Percentiles rank a stretch among this genome's conserved stretches.
Conservation (phyloP, 257 asterid species). For the Hygrophila difformis region DNA sequence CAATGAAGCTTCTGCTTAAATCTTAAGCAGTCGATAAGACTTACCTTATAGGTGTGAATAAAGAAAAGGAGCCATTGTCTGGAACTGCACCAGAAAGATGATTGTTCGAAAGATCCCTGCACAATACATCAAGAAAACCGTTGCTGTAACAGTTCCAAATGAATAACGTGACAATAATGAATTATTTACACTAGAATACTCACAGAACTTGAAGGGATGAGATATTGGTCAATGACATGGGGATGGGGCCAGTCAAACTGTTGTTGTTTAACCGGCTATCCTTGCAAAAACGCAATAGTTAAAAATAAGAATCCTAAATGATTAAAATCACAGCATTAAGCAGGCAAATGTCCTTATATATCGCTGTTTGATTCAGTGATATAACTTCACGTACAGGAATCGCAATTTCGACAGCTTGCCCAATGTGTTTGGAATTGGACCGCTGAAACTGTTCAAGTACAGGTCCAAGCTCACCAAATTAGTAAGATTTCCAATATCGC, state of each 20-base stretch:
- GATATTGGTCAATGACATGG: constrained; percentile 72
- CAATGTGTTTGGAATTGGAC: constrained; percentile 83
- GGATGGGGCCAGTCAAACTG: constrained; percentile 74
- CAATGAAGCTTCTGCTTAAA: constrained; percentile 2
- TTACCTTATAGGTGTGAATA: constrained; percentile 96
- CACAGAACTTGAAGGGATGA: constrained; percentile 89
- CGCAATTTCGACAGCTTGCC: constrained; percentile 84
- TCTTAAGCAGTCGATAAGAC: background rate
- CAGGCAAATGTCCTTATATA: background rate
- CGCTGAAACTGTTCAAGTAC: constrained; percentile 78
- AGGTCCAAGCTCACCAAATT: constrained; percentile 99
- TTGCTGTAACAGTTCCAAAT: background rate
- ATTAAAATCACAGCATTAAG: constrained; percentile 4
- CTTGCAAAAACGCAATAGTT: constrained; percentile 36
- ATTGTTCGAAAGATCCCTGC: constrained; percentile 91
- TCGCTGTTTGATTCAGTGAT: constrained; percentile 15
- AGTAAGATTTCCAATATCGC: constrained; percentile 88
- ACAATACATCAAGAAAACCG: constrained; percentile 12
- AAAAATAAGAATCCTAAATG: background rate
- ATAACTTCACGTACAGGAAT: constrained; percentile 68
- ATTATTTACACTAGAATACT: constrained; percentile 27
- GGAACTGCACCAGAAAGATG: constrained; percentile 87
- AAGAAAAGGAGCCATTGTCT: constrained; percentile 89
- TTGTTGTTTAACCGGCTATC: constrained; percentile 92
- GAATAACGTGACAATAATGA: background rate